Percentiles rank a stretch among this genome's conserved stretches.
These are phyloP conservation scores for Candida sojae DNA, from an alignment of 1,139 yeast species.

Conservation along the genomic window DNA sequence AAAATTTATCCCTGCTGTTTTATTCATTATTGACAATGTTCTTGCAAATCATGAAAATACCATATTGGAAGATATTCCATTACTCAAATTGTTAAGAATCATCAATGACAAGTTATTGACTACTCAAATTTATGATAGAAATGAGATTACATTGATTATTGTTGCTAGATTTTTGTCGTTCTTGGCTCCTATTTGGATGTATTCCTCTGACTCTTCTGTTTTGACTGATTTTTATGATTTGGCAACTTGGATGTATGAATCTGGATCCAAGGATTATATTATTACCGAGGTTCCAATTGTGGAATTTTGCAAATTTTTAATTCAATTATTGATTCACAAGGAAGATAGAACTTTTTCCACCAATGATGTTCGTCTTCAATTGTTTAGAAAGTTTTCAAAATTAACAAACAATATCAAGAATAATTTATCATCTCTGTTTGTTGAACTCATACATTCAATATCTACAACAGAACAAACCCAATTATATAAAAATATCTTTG, in stretches of 20 bases:
- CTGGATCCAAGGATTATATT: conserved; percentile 30
- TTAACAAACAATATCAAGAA: conserved; percentile 21
- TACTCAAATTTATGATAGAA: conserved; percentile 31
- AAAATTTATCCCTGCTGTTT: conserved; percentile 9
- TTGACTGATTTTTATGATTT: conserved; percentile 38
- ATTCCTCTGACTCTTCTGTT: conserved; percentile 18
- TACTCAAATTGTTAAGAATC: conserved; percentile 22
- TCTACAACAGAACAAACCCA: conserved; percentile 19
- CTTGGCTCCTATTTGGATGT: conserved; percentile 16
- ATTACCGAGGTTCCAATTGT: conserved; percentile 21
- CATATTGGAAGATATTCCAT: conserved; percentile 3
- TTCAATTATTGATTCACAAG: conserved; percentile 11
- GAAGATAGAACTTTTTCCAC: conserved; percentile 9
- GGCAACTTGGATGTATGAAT: conserved; percentile 31
- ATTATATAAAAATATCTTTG: conserved; percentile 33
- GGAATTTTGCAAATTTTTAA: conserved; percentile 22
- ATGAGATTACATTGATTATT: conserved; percentile 31
- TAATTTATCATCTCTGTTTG: conserved; percentile 7
- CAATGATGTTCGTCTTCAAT: conserved; percentile 4
- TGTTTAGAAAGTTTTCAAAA: conserved; percentile 8
- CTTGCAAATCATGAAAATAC: background rate
- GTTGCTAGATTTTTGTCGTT: conserved; percentile 26
- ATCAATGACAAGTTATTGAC: conserved; percentile 34
- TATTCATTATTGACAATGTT: conserved; percentile 6
- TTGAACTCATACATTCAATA: conserved; percentile 1